Evolutionary conservation across 371 early-diverging fungal species (phyloP), one percentile per base, ranked within the genome.

Genomic region (Mortierella sp.): DNA sequence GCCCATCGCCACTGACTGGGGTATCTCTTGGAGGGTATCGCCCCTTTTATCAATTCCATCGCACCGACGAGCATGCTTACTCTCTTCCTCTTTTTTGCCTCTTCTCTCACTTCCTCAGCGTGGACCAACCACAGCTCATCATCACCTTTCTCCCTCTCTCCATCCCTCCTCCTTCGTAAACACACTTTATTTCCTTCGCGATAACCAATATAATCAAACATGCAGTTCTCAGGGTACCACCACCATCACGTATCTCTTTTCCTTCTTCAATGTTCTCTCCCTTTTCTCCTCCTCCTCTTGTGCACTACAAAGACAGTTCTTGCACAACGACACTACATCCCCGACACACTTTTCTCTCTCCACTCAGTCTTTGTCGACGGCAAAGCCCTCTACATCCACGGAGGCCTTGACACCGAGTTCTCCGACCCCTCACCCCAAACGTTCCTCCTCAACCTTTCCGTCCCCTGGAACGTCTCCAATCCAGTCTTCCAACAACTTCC

Each of bases 311-410:
- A n/a, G n/a, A n/a, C n/a, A n/a, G n/a, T n/a, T n/a, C 22, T 34
- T 9, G 58, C 58, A 34, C 58, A 58, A 58, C 55, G 29, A 14
- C 19, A 7, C 58, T 34, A 19, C 58, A 58, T 9, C 6, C 58
- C 34, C 31, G 34, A 14, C 31, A 16, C 58, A 26, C 29, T 16
- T 22, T 58, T 58, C 34, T 34, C 13, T 5, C 55, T 26, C 16
- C 58, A 58, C 5, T 26, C 70, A 11, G 45, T 61, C 44, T 70
- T 70, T 14, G n/a, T 70, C 70, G 47, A 55, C 34, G 45, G 58
- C 58, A 53, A 45, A 7, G 70, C 70, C 5, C 58, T 70, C 44
- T 70, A 24, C 29, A 29, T 70, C 31, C 70, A 70, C 55, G 58
- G 70, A 11, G 70, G 70, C 2, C 34, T 45, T 37, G 22, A 26